A percentile compares a stretch with the other conserved stretches of the same genome.
Evolutionary conservation across 148 eudicot species (phyloP).

Genomic region (Persicaria maculosa): DNA sequence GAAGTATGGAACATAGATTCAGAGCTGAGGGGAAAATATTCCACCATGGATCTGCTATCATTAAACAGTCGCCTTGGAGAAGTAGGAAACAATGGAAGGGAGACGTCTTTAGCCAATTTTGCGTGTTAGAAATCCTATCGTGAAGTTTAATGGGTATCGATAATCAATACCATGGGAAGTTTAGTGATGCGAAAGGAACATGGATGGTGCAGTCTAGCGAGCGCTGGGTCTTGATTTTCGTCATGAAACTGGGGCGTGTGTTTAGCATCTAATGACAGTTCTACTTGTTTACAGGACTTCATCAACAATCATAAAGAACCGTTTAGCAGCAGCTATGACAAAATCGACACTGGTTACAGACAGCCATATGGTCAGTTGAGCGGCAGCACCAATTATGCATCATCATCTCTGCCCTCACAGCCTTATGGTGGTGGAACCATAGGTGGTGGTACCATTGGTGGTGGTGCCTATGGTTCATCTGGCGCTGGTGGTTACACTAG

Average conservation of each 20-base stretch:
- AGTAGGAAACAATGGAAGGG: too few relatives aligned
- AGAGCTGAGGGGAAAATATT: too few relatives aligned
- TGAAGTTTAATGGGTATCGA: not conserved
- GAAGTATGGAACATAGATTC: too few relatives aligned
- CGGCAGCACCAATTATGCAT: constrained; percentile 8
- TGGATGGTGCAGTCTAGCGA: too few relatives aligned
- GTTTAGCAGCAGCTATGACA: constrained; percentile 38
- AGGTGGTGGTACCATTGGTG: not conserved
- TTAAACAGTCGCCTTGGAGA: too few relatives aligned
- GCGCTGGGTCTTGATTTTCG: too few relatives aligned
- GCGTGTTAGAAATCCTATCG: too few relatives aligned
- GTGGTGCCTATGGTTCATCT: constrained; percentile 4
- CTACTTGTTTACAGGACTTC: constrained; percentile 43
- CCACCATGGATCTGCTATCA: too few relatives aligned
- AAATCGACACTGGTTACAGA: constrained; percentile 25
- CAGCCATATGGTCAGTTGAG: constrained; percentile 9
- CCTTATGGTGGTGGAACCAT: constrained; percentile 2
- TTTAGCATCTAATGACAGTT: not conserved
- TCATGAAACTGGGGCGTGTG: not conserved
- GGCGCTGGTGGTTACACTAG: not conserved
- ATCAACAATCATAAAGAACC: constrained; percentile 47
- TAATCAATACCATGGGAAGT: not conserved
- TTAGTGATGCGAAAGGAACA: not conserved
- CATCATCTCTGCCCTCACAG: constrained; percentile 9
- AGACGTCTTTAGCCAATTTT: too few relatives aligned